A percentile compares a stretch with the other conserved stretches of the same genome.
These are phyloP conservation scores for Neurospora sp. DNA, from an alignment of 495 filamentous ascomycete genomes.

Conservation along the genomic window DNA sequence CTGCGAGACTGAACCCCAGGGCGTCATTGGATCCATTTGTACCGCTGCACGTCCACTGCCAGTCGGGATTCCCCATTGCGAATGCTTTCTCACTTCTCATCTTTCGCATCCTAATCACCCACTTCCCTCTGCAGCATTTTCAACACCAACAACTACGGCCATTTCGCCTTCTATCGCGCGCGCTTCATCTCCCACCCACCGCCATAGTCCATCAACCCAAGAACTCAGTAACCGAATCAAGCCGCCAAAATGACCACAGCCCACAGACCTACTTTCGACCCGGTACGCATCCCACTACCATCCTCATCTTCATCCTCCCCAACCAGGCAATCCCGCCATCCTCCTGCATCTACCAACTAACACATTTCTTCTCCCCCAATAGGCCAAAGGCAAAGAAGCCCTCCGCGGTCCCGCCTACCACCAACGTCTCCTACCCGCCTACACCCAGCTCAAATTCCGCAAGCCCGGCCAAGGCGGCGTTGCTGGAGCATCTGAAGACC, in stretches of 20 bases:
- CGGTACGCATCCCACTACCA: slow-evolving; percentile 40
- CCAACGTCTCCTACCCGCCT: slow-evolving; percentile 86
- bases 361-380: slow-evolving; percentile 1
- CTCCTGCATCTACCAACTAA: slow-evolving; percentile 5
- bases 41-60: neutral
- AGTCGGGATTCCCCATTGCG: too few species aligned
- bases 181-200: neutral
- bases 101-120: neutral
- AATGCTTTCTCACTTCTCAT: too few species aligned
- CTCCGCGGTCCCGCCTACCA: slow-evolving; percentile 91
- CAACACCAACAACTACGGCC: neutral
- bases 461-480: slow-evolving; percentile 85
- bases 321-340: neutral
- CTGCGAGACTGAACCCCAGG: neutral
- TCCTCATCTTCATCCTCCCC: neutral
- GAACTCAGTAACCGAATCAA: neutral
- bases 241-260: slow-evolving; percentile 56
- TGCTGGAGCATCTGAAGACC: slow-evolving; percentile 40
- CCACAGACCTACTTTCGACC: slow-evolving; percentile 90
- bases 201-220: neutral
- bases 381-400: slow-evolving; percentile 93
- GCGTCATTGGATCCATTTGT: neutral
- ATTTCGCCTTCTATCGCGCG: neutral
- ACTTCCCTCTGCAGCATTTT: neutral
- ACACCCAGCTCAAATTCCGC: slow-evolving; percentile 82